Evolutionary conservation across 768 basidiomycete species (phyloP).

Genomic region (Psilocybe cyanescens): DNA sequence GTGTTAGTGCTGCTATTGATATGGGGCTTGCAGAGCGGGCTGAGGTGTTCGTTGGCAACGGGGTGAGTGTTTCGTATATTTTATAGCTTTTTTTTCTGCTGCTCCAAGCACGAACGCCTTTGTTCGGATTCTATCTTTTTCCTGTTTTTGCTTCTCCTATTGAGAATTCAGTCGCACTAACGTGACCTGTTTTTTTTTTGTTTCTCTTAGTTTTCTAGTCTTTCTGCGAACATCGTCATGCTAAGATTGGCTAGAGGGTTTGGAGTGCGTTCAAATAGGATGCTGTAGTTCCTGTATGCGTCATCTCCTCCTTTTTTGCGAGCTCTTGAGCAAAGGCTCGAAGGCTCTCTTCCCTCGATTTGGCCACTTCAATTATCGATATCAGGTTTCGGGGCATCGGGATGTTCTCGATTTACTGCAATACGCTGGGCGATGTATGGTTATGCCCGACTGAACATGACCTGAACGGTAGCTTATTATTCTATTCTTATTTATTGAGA

Average conservation of each 20-base stretch:
- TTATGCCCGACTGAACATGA: too few species aligned
- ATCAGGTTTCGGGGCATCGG: too few species aligned
- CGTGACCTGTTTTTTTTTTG: background rate
- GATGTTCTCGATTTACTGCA: too few species aligned
- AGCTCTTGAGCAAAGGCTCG: background rate
- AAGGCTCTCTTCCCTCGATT: too few species aligned
- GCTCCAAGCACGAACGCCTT: too few species aligned
- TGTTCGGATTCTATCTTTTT: too few species aligned
- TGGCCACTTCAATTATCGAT: too few species aligned
- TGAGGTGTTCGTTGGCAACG: slow-evolving; percentile 65
- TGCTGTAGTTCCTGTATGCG: slow-evolving; percentile 3
- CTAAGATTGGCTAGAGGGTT: slow-evolving; percentile 43
- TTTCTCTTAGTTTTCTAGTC: slow-evolving; percentile 46
- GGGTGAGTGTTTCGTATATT: slow-evolving; percentile 41
- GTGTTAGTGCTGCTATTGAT: slow-evolving; percentile 57
- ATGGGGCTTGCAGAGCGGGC: slow-evolving; percentile 63
- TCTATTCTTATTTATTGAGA: too few species aligned
- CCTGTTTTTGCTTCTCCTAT: too few species aligned
- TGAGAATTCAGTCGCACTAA: background rate
- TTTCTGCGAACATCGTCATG: slow-evolving; percentile 55
- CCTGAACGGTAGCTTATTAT: too few species aligned
- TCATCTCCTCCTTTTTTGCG: background rate
- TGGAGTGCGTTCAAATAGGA: slow-evolving; percentile 1
- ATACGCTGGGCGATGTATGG: too few species aligned
- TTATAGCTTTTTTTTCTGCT: background rate